phyloP scores from a whole-genome alignment of 495 filamentous ascomycete species.

The Chaetomium fimeti region DNA sequence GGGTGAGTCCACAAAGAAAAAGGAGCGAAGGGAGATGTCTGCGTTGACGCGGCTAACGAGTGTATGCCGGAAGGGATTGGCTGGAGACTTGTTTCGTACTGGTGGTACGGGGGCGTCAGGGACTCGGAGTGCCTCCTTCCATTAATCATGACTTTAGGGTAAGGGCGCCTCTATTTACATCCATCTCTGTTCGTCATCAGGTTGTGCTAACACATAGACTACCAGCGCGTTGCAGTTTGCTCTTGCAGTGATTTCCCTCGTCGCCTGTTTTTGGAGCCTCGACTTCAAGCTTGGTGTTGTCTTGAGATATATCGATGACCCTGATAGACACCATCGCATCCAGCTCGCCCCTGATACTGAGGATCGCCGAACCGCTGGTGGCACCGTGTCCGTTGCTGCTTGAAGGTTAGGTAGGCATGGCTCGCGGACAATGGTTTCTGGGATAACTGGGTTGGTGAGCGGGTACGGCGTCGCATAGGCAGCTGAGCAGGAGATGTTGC shows the following conservation, averaged over 20 bases:
- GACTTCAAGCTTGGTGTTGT: slow-evolving; percentile 5
- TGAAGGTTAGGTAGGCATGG: not conserved
- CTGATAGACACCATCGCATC: slow-evolving; percentile 1
- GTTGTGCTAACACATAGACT: not conserved
- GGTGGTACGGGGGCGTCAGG: no score
- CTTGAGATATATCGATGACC: not conserved
- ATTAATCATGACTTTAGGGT: not conserved
- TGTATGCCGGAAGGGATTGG: not conserved
- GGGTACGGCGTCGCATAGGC: not conserved
- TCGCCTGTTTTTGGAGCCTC: not conserved
- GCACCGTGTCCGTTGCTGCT: slow-evolving; percentile 12
- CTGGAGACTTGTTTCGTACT: not conserved
- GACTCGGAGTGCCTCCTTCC: not conserved
- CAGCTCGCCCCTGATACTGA: slow-evolving; percentile 6
- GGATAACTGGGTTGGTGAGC: not conserved
- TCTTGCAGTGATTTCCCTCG: not conserved
- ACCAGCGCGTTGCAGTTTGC: not conserved
- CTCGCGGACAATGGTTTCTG: not conserved
- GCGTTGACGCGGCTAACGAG: not conserved
- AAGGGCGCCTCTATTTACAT: not conserved
- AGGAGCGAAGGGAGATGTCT: not conserved
- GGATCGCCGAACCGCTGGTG: slow-evolving; percentile 12
- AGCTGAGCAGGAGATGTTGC: not conserved
- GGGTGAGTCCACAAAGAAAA: not conserved
- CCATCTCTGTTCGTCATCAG: not conserved